Evolutionary conservation across 345 rosid genomes (phyloP).

Genomic region (Crucihimalaya himalaica): DNA sequence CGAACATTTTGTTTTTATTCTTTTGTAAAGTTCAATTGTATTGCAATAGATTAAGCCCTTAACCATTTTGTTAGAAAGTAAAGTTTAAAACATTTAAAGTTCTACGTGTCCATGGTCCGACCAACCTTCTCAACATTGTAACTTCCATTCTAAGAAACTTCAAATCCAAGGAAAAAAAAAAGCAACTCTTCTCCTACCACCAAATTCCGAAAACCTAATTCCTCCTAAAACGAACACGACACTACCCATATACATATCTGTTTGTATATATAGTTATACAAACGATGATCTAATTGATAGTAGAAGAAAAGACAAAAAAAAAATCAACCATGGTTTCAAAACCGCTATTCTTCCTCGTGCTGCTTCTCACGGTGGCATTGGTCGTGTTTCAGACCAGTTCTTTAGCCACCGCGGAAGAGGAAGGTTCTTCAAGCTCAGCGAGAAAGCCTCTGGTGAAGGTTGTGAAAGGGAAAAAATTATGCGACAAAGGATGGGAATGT

Average conservation of each 20-base stretch:
- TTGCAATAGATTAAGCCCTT: not conserved
- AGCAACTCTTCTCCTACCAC: constrained; percentile 37
- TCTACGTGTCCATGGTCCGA: constrained; percentile 1
- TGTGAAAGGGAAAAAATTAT: constrained; percentile 66
- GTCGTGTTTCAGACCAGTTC: constrained; percentile 21
- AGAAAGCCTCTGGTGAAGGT: constrained; percentile 61
- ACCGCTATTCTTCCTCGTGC: not conserved
- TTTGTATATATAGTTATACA: not conserved
- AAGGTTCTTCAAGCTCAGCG: constrained; percentile 28
- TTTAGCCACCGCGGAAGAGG: constrained; percentile 30
- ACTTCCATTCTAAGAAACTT: constrained; percentile 59
- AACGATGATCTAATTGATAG: not conserved
- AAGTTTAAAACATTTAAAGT: not conserved
- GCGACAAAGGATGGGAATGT: constrained; percentile 81
- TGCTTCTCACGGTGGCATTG: constrained; percentile 29
- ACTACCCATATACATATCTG: not conserved
- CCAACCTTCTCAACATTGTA: constrained; percentile 26
- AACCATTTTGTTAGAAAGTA: not conserved
- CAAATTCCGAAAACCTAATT: constrained; percentile 46
- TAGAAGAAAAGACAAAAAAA: not conserved
- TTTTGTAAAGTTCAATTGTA: not conserved
- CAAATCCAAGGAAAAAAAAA: constrained; percentile 46
- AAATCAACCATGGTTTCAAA: constrained; percentile 46
- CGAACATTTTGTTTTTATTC: not conserved
- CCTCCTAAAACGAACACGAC: constrained; percentile 50